Conservation (phyloP, 2,329 filamentous ascomycete genomes). For the Fonsecaea monophora region DNA sequence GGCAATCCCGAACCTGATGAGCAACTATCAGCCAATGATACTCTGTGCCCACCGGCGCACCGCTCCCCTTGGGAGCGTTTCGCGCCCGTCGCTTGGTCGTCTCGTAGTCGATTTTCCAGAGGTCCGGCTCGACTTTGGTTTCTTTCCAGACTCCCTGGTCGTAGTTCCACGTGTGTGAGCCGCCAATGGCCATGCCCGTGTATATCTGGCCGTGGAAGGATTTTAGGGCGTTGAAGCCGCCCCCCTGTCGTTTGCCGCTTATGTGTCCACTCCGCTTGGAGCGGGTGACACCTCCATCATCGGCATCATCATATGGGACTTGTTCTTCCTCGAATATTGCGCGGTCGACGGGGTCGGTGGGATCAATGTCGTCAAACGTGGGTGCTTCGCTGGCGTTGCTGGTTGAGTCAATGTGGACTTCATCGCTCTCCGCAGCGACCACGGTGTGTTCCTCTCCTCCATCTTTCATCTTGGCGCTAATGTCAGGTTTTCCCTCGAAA, state of each 20-base stretch:
- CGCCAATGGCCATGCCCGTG: constrained; percentile 48
- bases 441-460: not conserved
- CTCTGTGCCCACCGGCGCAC: not conserved
- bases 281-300: not conserved
- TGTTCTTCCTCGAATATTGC: constrained; percentile 9
- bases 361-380: constrained; percentile 12
- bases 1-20: not conserved
- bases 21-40: not conserved
- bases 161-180: constrained; percentile 49
- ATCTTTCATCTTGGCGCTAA: not conserved
- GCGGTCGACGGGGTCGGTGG: not conserved
- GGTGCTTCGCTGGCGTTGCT: constrained; percentile 12
- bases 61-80: constrained; percentile 1
- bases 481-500: not conserved
- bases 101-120: not conserved
- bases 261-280: not conserved
- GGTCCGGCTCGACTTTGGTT: not conserved
- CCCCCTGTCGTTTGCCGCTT: not conserved
- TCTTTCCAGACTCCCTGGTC: constrained; percentile 39
- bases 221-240: constrained; percentile 46
- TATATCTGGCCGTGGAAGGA: constrained; percentile 46
- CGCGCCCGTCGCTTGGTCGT: constrained; percentile 1
- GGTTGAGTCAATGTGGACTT: not conserved
- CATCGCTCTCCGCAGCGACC: not conserved
- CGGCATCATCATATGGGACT: constrained; percentile 18